Evolutionary conservation across 2,329 filamentous ascomycete genomes (phyloP), one percentile per base, ranked within the genome.

Genomic region (Parastagonospora nodorum): DNA sequence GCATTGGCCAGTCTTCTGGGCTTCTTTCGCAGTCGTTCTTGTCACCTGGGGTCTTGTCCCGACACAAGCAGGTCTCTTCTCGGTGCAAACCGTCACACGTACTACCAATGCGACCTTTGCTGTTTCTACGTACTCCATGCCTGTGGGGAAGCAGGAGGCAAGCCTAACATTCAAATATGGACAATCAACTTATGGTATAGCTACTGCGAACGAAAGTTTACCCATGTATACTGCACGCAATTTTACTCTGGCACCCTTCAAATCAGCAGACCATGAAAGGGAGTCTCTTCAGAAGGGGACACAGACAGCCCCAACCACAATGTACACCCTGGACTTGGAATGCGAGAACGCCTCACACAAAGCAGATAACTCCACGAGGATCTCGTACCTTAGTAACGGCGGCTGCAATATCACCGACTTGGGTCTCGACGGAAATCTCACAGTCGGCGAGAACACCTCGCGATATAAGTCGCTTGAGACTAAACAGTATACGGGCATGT

Each of bases 31-130:
- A 0, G 77, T 83, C 55, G 67, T 86, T 0, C 38, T 84, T 0
- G 75, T 85, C 0, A 81, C 82, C 2, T 85, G 80, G 80, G 68
- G 77, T 0, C 54, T 87, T 0, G 84, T 83, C 0, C 84, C 84
- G 0, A 57, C 80, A 0, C 82, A 85, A 58, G 78, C 81, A 24
- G 78, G 82, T n/a, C 76, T 85, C 0, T 80, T 86, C 5, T 54
- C 80, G 0, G 74, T 69, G 0, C 61, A 64, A 0, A 61, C 60
- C 0, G 63, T 82, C 0, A 58, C 39, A 0, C 63, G 68, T 2
- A 63, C 53, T 0, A 42, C 58, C 0, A 2, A 51, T 0, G 5
- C 42, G 0, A 6, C 55, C 0, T 74, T 74, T 44, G 33, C 36
- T 0, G 51, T 50, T 0, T 70, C 71, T 0, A 71, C 57, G 0